These are phyloP conservation scores for Claviceps humidiphila DNA, from an alignment of 2,329 filamentous ascomycete species.

Conservation along the genomic window DNA sequence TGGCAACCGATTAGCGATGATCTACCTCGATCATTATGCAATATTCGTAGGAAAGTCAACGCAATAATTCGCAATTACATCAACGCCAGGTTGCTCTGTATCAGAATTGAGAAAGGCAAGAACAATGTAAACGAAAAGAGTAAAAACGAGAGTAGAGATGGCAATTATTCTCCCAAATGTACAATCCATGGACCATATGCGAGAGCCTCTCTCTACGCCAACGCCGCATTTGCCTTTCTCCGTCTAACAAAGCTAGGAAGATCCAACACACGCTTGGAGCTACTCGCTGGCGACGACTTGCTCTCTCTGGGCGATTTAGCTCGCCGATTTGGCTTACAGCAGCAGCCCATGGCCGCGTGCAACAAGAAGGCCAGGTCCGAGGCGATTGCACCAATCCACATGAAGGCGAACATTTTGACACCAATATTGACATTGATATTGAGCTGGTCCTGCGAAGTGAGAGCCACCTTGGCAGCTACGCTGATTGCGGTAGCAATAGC, in stretches of 20 bases:
- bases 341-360: conserved; percentile 67
- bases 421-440: conserved; percentile 66
- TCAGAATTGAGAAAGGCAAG: too few species aligned
- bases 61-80: too few species aligned
- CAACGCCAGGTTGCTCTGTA: background rate
- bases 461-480: conserved; percentile 64
- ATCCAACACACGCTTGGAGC: conserved; percentile 9
- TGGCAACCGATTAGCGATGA: too few species aligned
- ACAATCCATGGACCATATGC: too few species aligned
- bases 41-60: too few species aligned
- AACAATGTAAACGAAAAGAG: background rate
- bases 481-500: conserved; percentile 75
- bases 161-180: background rate
- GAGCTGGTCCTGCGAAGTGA: conserved; percentile 56
- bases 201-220: background rate
- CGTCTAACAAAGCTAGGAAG: conserved; percentile 18
- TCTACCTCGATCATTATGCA: too few species aligned
- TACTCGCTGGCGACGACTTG: conserved; percentile 1
- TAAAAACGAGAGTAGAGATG: background rate
- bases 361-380: conserved; percentile 58
- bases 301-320: background rate
- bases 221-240: conserved; percentile 10
- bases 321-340: conserved; percentile 33
- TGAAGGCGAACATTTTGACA: conserved; percentile 65
- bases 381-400: conserved; percentile 68